These are phyloP conservation scores for Phyllostachys edulis DNA, from an alignment of 176 grass and related monocot genomes.

Conservation along the genomic window DNA sequence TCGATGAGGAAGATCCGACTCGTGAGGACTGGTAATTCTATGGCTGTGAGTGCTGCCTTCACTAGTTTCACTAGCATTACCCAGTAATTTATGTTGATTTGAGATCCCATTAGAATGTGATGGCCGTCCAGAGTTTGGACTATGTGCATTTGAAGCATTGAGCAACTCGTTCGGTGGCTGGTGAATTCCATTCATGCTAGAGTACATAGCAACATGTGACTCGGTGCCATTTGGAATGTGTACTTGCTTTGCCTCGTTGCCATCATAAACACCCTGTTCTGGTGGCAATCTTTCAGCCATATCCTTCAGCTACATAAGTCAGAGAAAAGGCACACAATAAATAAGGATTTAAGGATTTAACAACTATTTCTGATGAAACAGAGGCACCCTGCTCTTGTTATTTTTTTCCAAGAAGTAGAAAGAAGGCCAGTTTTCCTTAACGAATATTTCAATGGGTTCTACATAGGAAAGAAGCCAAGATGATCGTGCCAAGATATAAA, in stretches of 20 bases:
- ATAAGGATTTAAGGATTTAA: slow-evolving; percentile 19
- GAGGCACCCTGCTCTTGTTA: not conserved
- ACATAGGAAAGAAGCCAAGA: not conserved
- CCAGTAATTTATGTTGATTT: slow-evolving; percentile 46
- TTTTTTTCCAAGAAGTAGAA: slow-evolving; percentile 6
- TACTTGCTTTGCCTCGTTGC: slow-evolving; percentile 48
- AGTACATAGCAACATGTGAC: slow-evolving; percentile 36
- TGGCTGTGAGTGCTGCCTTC: slow-evolving; percentile 55
- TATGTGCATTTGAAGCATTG: slow-evolving; percentile 33
- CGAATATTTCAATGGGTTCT: not conserved
- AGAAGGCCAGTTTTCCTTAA: not conserved
- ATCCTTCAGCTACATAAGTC: slow-evolving; percentile 65
- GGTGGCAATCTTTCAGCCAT: slow-evolving; percentile 77
- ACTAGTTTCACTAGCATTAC: slow-evolving; percentile 46
- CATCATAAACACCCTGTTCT: slow-evolving; percentile 48
- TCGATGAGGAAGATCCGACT: slow-evolving; percentile 34
- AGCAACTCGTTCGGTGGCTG: slow-evolving; percentile 39
- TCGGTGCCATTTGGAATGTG: slow-evolving; percentile 49
- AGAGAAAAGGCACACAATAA: slow-evolving; percentile 1
- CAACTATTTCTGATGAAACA: slow-evolving; percentile 3
- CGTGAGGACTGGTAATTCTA: slow-evolving; percentile 39
- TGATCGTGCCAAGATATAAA: not conserved
- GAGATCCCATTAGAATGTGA: slow-evolving; percentile 49
- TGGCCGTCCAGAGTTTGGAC: slow-evolving; percentile 28
- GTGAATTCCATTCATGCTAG: slow-evolving; percentile 58